Evolutionary conservation across 768 basidiomycete genomes (phyloP).

Genomic region (Nidularia sp.): DNA sequence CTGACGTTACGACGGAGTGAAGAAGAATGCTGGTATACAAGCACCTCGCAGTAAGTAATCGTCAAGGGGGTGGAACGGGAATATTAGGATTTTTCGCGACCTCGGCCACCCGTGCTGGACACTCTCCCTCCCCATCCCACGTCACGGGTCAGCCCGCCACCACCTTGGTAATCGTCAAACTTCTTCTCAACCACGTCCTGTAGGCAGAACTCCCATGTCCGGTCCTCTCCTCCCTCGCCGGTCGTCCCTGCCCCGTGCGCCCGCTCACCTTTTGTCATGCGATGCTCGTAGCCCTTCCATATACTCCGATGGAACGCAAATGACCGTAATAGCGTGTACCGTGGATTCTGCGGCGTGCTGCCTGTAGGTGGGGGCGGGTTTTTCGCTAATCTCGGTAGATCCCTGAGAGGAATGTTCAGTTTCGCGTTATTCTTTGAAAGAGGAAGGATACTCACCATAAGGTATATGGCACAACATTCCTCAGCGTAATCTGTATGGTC

Average conservation of each 20-base stretch:
- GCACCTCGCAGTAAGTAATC: too few species aligned
- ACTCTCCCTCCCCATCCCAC: too few species aligned
- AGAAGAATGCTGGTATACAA: too few species aligned
- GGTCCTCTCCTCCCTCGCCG: constrained; percentile 71
- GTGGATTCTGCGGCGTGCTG: constrained; percentile 53
- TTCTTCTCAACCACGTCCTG: constrained; percentile 11
- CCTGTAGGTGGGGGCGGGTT: constrained; percentile 53
- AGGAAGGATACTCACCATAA: constrained; percentile 53
- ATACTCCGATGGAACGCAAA: constrained; percentile 67
- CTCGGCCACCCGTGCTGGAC: too few species aligned
- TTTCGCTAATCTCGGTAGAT: constrained; percentile 72
- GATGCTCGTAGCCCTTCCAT: constrained; percentile 88
- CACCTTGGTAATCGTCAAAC: too few species aligned
- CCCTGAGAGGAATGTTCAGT: constrained; percentile 38
- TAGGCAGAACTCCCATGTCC: constrained; percentile 87
- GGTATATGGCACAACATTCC: constrained; percentile 85
- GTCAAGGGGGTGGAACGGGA: too few species aligned
- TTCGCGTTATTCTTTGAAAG: constrained; percentile 2
- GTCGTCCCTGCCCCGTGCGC: constrained; percentile 62
- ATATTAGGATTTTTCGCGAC: too few species aligned
- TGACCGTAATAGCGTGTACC: constrained; percentile 69
- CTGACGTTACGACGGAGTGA: too few species aligned
- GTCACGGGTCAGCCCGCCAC: too few species aligned
- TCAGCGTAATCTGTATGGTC: constrained; percentile 79
- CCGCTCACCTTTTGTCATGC: constrained; percentile 90